Evolutionary conservation across 2,329 filamentous ascomycete genomes (phyloP), one percentile per base, ranked within the genome.

Genomic region (Diaporthe caulivora): DNA sequence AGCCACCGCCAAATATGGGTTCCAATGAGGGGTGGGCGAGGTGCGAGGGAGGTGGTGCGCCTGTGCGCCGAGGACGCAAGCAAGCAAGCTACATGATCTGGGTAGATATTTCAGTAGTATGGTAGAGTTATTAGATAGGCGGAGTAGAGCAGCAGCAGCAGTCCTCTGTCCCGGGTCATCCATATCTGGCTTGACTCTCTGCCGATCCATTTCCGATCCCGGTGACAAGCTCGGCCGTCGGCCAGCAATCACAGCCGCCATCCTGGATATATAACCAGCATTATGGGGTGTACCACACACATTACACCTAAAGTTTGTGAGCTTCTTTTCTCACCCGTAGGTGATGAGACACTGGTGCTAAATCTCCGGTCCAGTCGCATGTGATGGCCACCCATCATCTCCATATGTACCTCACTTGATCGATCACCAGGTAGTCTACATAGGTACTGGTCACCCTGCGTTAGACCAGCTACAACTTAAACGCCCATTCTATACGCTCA

Each of bases 121-220:
- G n/a, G n/a, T n/a, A n/a, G n/a, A n/a, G n/a, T n/a, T n/a, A n/a
- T n/a, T n/a, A n/a, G n/a, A 4, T 51, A 51, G 18, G 29, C 29
- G 29, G 26, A 17, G 29, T 2, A 47, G 10, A 51, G 60, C 60
- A 37, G 3, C n/a, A n/a, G n/a, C n/a, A n/a, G n/a, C n/a, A n/a
- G n/a, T 3, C 6, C 44, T 18, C 9, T 24, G 17, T 64, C 42
- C 18, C 49, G 60, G 62, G 29, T 62, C 21, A 51, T 51, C 62
- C 62, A 65, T 65, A 29, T 51, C 9, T 1, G 17, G 1, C n/a
- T 17, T 8, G 17, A 8, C 62, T 21, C 31, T 65, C 62, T 44
- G 62, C 62, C 44, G 62, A 65, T 51, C 29, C 37, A 65, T 37
- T 51, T 37, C 44, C 44, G 60, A 51, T 51, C 26, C 44, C 31